These are phyloP conservation scores for Dalechampia spathulata DNA, from an alignment of 441 rosid genomes.

Conservation along the genomic window DNA sequence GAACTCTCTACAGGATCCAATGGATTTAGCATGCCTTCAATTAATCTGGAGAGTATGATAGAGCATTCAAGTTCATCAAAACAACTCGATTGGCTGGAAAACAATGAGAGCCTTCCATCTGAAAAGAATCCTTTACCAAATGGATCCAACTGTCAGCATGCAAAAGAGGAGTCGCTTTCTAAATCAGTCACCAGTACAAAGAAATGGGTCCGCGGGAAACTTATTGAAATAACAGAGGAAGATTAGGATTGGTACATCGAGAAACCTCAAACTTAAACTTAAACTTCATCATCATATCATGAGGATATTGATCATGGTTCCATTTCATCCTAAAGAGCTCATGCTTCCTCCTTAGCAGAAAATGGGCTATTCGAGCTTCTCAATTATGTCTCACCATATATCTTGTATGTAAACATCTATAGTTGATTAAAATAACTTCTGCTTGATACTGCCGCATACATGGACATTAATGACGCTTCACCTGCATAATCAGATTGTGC, in stretches of 20 bases:
- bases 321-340: not conserved
- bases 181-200: constrained; percentile 33
- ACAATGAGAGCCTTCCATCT: constrained; percentile 21
- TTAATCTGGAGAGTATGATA: constrained; percentile 24
- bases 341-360: too few species aligned
- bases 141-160: constrained; percentile 25
- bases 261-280: not conserved
- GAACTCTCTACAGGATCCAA: constrained; percentile 24
- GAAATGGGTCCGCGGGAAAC: constrained; percentile 88
- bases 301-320: too few species aligned
- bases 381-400: not conserved
- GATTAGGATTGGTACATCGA: constrained; percentile 1
- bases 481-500: not conserved
- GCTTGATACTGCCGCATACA: not conserved
- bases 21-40: constrained; percentile 18
- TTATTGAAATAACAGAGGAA: constrained; percentile 50
- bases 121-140: constrained; percentile 27
- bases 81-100: constrained; percentile 8
- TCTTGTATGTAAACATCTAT: not conserved
- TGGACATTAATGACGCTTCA: not conserved
- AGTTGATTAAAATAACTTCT: constrained; percentile 1
- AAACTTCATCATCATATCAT: too few species aligned
- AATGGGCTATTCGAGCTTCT: not conserved
- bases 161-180: constrained; percentile 23
- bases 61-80: constrained; percentile 18